Evolutionary conservation across 805 yeast species (phyloP), one percentile per base, ranked within the genome.

Genomic region (Teunomyces gatunensis): DNA sequence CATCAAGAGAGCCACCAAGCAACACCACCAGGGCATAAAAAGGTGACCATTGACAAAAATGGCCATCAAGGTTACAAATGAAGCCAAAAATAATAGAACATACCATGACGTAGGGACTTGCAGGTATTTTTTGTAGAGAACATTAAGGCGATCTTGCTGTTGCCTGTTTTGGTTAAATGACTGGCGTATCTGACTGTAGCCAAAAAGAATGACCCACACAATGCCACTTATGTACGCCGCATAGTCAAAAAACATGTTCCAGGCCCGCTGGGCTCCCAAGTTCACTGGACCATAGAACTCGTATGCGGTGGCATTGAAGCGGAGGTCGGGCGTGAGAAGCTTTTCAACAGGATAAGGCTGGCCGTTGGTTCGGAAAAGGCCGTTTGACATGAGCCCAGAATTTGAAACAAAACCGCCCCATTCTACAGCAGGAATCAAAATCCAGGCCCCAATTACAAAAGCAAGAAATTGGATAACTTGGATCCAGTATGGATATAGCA

Each of bases 401-500:
- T 61, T 59, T 50, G 58, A 68, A 1, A 54, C 41, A 40, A 64
- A 47, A 51, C 52, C 55, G n/a, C 60, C 72, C 75, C 78, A 77
- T 48, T 77, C 76, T 12, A 68, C 78, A 23, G 73, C 54, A 0
- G 83, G 83, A 29, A 78, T 63, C 40, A 75, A 54, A 1, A 73
- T 52, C 81, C 81, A 78, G 18, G 80, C 77, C n/a, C 75, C 69
- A 13, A 68, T 12, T 0, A 64, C 71, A 64, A 75, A 78, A 1
- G 77, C 81, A 6, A 63, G 49, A 55, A 78, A 78, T 52, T 77
- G 77, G 39, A 77, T 65, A 13, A 71, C 72, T 45, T 74, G 78
- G 13, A 79, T 73, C 81, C 80, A 77, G 55, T 77, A 78, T 0
- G 82, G 82, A 42, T 68, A 67, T 53, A 77, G 54, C 80, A 78